Percentiles rank a stretch among this genome's conserved stretches.
Conservation (phyloP, 75 land plant species). For the Cupressus sempervirens region DNA sequence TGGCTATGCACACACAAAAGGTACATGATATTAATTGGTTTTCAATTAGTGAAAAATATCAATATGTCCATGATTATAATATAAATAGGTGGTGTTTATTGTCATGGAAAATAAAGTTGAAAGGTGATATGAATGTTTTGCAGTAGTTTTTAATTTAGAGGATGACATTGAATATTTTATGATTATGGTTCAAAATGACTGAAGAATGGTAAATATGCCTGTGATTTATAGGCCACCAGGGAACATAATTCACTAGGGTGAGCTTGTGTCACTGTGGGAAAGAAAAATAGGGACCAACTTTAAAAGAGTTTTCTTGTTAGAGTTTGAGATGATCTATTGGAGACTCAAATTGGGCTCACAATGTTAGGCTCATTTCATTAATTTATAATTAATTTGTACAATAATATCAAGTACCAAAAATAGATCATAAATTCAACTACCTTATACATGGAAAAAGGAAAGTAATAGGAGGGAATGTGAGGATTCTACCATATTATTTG, state of each 20-base stretch:
- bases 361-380: too few species aligned
- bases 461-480: too few species aligned
- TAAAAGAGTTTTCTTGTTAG: slow-evolving; percentile 20
- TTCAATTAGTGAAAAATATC: too few species aligned
- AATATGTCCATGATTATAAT: too few species aligned
- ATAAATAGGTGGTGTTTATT: too few species aligned
- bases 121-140: not conserved
- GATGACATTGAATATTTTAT: slow-evolving; percentile 40
- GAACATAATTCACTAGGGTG: slow-evolving; percentile 31
- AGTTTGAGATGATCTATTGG: slow-evolving; percentile 27
- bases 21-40: slow-evolving; percentile 6
- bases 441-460: too few species aligned
- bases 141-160: slow-evolving; percentile 33
- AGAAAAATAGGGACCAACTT: slow-evolving; percentile 25
- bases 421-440: too few species aligned
- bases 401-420: too few species aligned
- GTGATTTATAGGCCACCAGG: slow-evolving; percentile 28
- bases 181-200: slow-evolving; percentile 27
- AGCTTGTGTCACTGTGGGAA: slow-evolving; percentile 34
- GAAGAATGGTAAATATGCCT: slow-evolving; percentile 16
- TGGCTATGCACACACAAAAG: slow-evolving; percentile 37
- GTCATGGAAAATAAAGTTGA: too few species aligned
- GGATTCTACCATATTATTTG: too few species aligned
- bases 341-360: too few species aligned
- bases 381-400: too few species aligned